Evolutionary conservation across 2,329 filamentous ascomycete species (phyloP).

Genomic region (Aplosporella prunicola): DNA sequence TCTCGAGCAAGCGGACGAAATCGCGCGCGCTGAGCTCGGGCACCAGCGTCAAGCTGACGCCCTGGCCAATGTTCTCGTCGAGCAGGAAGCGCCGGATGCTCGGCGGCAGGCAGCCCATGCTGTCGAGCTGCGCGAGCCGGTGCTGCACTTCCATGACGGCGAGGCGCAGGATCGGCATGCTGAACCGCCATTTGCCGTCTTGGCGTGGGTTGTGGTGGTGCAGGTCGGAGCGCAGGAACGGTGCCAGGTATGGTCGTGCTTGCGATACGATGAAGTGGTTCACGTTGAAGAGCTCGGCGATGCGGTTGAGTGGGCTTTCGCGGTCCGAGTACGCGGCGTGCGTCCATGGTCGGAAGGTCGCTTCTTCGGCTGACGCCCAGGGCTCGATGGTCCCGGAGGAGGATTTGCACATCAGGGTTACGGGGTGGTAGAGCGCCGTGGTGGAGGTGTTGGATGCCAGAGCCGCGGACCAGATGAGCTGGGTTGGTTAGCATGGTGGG

Average conservation of each 20-base stretch:
- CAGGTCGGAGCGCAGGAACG: constrained; percentile 73
- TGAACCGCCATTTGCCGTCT: constrained; percentile 49
- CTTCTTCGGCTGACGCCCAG: constrained; percentile 55
- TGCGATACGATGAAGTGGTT: constrained; percentile 95
- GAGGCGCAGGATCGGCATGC: constrained; percentile 52
- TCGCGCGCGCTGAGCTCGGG: constrained; percentile 66
- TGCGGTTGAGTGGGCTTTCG: constrained; percentile 58
- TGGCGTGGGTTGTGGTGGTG: constrained; percentile 58
- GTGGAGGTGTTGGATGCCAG: constrained; percentile 64
- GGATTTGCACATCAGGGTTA: constrained; percentile 69
- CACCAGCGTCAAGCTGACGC: constrained; percentile 69
- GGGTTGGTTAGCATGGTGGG: constrained; percentile 5
- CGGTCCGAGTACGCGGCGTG: constrained; percentile 53
- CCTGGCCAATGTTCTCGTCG: constrained; percentile 73
- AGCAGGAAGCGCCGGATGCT: constrained; percentile 67
- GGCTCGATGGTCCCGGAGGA: constrained; percentile 61
- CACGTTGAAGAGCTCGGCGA: constrained; percentile 79
- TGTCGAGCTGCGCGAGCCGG: constrained; percentile 71
- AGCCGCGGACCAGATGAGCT: constrained; percentile 74
- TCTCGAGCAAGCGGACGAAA: constrained; percentile 71
- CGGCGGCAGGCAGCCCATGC: constrained; percentile 60
- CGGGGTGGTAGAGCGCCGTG: constrained; percentile 55
- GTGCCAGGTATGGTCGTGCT: constrained; percentile 79
- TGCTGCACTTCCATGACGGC: constrained; percentile 71
- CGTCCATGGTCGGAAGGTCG: constrained; percentile 60